Conservation (phyloP, 345 rosid species). For the Pelargonium nanum region DNA sequence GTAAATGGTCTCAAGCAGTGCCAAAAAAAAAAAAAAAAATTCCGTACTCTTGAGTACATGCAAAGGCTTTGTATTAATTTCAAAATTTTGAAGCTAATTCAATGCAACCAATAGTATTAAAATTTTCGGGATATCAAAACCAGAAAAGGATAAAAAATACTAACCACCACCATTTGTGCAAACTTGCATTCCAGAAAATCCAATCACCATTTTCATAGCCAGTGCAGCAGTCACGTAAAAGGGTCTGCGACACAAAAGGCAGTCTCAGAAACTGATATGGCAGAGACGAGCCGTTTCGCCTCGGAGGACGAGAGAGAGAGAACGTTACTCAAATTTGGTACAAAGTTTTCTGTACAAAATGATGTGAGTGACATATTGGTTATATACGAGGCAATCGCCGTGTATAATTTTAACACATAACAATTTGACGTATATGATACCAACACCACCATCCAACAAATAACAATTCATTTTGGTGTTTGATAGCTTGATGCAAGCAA, state of each 20-base stretch:
- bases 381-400: no score
- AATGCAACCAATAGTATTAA: background rate
- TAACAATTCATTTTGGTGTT: no score
- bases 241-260: background rate
- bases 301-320: background rate
- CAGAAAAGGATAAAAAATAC: background rate
- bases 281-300: background rate
- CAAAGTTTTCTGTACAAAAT: no score
- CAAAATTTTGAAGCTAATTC: background rate
- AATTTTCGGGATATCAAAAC: background rate
- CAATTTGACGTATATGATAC: no score
- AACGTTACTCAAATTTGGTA: no score
- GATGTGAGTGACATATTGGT: no score
- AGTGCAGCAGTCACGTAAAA: background rate
- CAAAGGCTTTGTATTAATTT: background rate
- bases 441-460: no score
- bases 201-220: background rate
- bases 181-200: background rate
- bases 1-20: constrained; percentile 1
- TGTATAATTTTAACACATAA: no score
- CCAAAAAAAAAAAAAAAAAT: constrained; percentile 2
- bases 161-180: constrained; percentile 8
- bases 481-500: no score
- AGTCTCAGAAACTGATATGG: background rate
- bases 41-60: background rate